Conservation (phyloP, 306 rosid species). For the Quercus alba region DNA sequence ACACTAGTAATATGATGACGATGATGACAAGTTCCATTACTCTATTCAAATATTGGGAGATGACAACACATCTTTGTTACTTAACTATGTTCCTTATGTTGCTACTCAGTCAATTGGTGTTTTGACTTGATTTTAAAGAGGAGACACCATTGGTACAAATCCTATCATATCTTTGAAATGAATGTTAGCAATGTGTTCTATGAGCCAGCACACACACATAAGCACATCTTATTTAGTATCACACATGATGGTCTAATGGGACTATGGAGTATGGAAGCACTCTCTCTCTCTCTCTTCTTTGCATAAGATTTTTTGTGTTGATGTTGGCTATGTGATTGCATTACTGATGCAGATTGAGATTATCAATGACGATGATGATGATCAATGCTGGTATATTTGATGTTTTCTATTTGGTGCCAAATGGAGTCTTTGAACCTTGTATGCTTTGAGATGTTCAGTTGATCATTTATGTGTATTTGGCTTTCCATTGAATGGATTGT, state of each 20-base stretch:
- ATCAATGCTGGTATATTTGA: slow-evolving; percentile 21
- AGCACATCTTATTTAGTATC: background rate
- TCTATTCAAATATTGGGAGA: too few species aligned
- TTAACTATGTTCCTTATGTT: too few species aligned
- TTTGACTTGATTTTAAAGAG: too few species aligned
- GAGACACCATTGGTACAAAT: too few species aligned
- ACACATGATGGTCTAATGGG: background rate
- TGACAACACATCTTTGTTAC: too few species aligned
- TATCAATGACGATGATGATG: slow-evolving; percentile 29
- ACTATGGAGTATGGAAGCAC: background rate
- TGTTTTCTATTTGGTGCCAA: slow-evolving; percentile 13
- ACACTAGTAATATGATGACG: too few species aligned
- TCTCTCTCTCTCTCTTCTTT: background rate
- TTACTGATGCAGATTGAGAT: slow-evolving; percentile 35
- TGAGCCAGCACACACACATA: background rate
- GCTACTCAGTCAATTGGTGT: too few species aligned
- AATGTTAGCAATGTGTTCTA: too few species aligned
- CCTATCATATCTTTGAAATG: too few species aligned
- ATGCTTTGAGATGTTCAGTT: slow-evolving; percentile 2
- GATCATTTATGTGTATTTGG: slow-evolving; percentile 7
- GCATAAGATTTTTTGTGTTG: background rate
- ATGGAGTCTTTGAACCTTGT: slow-evolving; percentile 1
- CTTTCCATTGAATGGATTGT: slow-evolving; percentile 2
- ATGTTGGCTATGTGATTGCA: background rate
- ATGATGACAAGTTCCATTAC: too few species aligned